phyloP scores from a whole-genome alignment of 441 rosid species.

The Metrosideros polymorpha region DNA sequence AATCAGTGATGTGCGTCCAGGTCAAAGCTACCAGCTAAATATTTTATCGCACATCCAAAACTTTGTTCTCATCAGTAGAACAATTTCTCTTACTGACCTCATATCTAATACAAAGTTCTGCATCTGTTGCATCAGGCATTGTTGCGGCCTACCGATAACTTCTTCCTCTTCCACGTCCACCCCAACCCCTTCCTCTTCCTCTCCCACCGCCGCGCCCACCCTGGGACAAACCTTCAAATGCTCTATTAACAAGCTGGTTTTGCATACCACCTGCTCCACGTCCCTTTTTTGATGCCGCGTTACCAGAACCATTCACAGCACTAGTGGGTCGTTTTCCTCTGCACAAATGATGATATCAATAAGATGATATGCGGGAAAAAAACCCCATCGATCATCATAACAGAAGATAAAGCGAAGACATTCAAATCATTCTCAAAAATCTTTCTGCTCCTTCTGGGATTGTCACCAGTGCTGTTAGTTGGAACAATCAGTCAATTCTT shows the following conservation, averaged over 20 bases:
- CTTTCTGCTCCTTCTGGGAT: neutral
- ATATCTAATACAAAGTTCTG: neutral
- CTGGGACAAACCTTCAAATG: slow-evolving; percentile 75
- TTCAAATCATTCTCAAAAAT: neutral
- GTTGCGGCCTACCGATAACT: slow-evolving; percentile 7
- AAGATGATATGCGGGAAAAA: neutral
- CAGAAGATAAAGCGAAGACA: neutral
- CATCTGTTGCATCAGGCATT: neutral
- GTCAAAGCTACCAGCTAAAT: neutral
- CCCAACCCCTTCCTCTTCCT: slow-evolving; percentile 59
- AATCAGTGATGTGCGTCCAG: neutral
- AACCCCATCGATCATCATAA: neutral
- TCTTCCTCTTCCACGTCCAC: slow-evolving; percentile 70
- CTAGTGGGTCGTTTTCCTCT: slow-evolving; percentile 71
- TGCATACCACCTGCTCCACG: slow-evolving; percentile 66
- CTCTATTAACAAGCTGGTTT: slow-evolving; percentile 83
- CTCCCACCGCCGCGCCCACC: slow-evolving; percentile 44
- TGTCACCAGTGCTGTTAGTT: neutral
- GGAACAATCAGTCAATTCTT: neutral
- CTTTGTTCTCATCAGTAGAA: neutral
- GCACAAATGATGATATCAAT: neutral
- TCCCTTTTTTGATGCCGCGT: slow-evolving; percentile 47
- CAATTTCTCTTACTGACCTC: neutral
- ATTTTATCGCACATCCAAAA: neutral
- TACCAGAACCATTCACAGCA: slow-evolving; percentile 53